These are phyloP conservation scores for Polytolypa hystricis DNA, from an alignment of 2,329 filamentous ascomycete species.

Conservation along the genomic window DNA sequence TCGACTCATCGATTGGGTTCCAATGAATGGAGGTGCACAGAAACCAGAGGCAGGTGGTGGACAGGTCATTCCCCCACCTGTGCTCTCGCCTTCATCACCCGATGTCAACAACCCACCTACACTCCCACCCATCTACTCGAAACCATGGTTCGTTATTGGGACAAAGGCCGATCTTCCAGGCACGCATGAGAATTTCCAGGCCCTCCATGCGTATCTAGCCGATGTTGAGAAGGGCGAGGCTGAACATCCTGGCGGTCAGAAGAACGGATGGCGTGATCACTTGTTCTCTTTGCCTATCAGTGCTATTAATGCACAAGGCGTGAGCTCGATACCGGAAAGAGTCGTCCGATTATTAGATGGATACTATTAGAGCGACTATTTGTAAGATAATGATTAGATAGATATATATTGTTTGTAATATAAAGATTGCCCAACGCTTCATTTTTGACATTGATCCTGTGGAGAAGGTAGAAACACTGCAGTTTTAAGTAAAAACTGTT, in stretches of 20 bases:
- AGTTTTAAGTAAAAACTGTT: too few species aligned
- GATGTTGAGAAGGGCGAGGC: conserved; percentile 50
- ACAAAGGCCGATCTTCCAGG: conserved; percentile 79
- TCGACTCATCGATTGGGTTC: conserved; percentile 46
- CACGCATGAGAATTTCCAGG: conserved; percentile 65
- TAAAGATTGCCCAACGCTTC: too few species aligned
- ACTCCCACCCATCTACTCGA: conserved; percentile 68
- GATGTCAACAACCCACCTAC: conserved; percentile 33
- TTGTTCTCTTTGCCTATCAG: conserved; percentile 69
- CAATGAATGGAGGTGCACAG: conserved; percentile 17
- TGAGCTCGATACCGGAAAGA: conserved; percentile 43
- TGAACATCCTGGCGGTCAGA: conserved; percentile 64
- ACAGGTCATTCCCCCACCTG: conserved; percentile 1
- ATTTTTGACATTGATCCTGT: too few species aligned
- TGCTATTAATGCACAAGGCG: conserved; percentile 76
- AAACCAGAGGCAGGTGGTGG: conserved; percentile 1
- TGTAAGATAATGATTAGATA: conserved; percentile 5
- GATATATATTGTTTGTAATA: conserved; percentile 13
- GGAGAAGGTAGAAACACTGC: too few species aligned
- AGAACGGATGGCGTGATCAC: conserved; percentile 49
- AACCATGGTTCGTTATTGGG: conserved; percentile 93
- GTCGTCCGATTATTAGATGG: conserved; percentile 32
- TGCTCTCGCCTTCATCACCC: conserved; percentile 8
- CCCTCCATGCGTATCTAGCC: conserved; percentile 59
- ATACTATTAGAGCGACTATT: conserved; percentile 6